These are phyloP conservation scores for Earliella scabrosa DNA, from an alignment of 1,284 basidiomycete genomes.

Conservation along the genomic window DNA sequence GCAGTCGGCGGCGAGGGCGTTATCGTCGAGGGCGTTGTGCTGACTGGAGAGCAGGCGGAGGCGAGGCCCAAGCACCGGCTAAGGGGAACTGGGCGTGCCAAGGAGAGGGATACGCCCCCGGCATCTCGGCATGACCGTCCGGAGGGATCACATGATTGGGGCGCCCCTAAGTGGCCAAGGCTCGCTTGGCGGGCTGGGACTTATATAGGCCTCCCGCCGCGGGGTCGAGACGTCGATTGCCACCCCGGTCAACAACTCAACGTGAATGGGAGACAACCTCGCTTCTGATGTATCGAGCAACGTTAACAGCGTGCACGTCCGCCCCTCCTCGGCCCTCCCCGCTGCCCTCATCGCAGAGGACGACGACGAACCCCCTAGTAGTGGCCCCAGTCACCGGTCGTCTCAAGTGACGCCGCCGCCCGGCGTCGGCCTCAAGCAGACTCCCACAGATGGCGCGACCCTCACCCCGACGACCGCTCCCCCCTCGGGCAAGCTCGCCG, in stretches of 20 bases:
- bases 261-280: not conserved
- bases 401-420: not conserved
- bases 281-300: not conserved
- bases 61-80: too few species aligned
- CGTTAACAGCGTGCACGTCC: not conserved
- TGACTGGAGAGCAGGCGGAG: too few species aligned
- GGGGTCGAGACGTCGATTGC: not conserved
- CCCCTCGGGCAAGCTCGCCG: not conserved
- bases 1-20: too few species aligned
- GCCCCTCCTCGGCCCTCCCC: not conserved
- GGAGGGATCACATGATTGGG: not conserved
- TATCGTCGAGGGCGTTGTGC: too few species aligned
- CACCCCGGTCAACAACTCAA: not conserved
- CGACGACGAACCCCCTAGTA: constrained; percentile 1
- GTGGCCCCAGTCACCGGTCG: not conserved
- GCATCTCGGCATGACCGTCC: not conserved
- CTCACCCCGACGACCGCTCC: not conserved
- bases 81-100: too few species aligned
- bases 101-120: not conserved
- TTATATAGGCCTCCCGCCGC: not conserved
- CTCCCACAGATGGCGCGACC: not conserved
- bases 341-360: not conserved
- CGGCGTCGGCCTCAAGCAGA: not conserved
- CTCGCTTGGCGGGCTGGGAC: not conserved
- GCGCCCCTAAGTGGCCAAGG: not conserved